Evolutionary conservation across 352 stramenopile genomes (phyloP).

Genomic region (Pilasporangium apinafurcum): DNA sequence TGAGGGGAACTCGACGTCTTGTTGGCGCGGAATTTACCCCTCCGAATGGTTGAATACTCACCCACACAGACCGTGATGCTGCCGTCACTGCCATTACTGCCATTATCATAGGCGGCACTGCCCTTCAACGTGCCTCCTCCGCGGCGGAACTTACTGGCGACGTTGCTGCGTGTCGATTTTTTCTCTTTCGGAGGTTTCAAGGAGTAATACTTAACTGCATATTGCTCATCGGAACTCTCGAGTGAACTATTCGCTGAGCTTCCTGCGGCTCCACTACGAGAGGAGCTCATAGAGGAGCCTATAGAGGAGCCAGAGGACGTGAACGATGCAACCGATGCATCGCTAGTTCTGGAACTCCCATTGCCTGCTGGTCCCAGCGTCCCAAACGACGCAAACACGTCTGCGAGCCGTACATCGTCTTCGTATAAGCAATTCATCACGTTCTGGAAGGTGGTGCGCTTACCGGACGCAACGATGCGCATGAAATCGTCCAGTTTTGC

Average conservation of each 20-base stretch:
- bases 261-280: not conserved
- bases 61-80: slow-evolving; percentile 40
- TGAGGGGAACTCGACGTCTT: not conserved
- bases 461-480: slow-evolving; percentile 31
- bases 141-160: slow-evolving; percentile 31
- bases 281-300: too few relatives aligned
- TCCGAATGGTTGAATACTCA: slow-evolving; percentile 59
- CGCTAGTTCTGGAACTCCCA: slow-evolving; percentile 6
- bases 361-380: slow-evolving; percentile 4
- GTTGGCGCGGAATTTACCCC: slow-evolving; percentile 26
- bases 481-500: slow-evolving; percentile 66
- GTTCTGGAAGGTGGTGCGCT: slow-evolving; percentile 48
- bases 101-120: slow-evolving; percentile 2
- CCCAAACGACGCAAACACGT: slow-evolving; percentile 60
- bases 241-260: too few relatives aligned
- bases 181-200: slow-evolving; percentile 17
- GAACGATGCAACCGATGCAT: too few relatives aligned
- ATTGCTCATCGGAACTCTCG: too few relatives aligned
- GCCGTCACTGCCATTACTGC: slow-evolving; percentile 1
- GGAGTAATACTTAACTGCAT: slow-evolving; percentile 52
- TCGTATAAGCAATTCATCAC: slow-evolving; percentile 50
- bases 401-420: slow-evolving; percentile 42
- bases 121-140: slow-evolving; percentile 17
- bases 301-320: slow-evolving; percentile 16
- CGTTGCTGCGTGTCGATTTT: slow-evolving; percentile 16